phyloP scores from a whole-genome alignment of 2,329 filamentous ascomycete genomes.

The Thielaviopsis ethacetica region DNA sequence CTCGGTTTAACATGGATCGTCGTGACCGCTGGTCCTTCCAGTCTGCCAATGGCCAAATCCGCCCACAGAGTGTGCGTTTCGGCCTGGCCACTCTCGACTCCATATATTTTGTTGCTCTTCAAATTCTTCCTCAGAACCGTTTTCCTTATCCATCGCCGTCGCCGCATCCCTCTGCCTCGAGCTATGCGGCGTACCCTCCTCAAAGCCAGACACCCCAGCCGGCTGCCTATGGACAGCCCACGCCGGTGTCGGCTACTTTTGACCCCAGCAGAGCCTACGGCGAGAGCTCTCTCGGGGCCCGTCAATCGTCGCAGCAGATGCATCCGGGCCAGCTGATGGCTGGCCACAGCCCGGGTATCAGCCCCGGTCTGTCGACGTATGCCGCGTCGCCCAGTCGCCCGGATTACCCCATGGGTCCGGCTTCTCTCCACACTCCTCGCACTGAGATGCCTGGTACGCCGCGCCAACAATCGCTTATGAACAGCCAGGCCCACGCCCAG shows the following conservation, averaged over 20 bases:
- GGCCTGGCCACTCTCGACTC: constrained; percentile 44
- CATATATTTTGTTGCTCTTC: constrained; percentile 44
- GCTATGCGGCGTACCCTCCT: constrained; percentile 27
- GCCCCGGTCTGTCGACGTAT: constrained; percentile 29
- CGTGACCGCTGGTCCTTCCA: constrained; percentile 40
- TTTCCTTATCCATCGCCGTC: constrained; percentile 29
- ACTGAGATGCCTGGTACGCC: constrained; percentile 26
- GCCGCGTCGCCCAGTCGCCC: constrained; percentile 26
- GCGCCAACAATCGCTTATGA: constrained; percentile 7
- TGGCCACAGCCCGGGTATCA: constrained; percentile 26
- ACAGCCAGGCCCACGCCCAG: constrained; percentile 17
- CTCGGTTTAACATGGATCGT: constrained; percentile 34
- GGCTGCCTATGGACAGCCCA: constrained; percentile 25
- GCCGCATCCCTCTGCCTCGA: constrained; percentile 19
- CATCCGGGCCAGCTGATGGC: constrained; percentile 18
- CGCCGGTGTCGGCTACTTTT: constrained; percentile 30
- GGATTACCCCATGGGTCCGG: constrained; percentile 27
- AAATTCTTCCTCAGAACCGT: constrained; percentile 24
- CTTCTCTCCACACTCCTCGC: constrained; percentile 37
- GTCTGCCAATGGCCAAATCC: constrained; percentile 32
- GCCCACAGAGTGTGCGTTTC: constrained; percentile 33
- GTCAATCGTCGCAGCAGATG: constrained; percentile 16
- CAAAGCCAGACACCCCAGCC: constrained; percentile 15
- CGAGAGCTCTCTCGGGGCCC: constrained; percentile 21
- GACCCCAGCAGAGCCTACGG: constrained; percentile 26